A percentile compares a stretch with the other conserved stretches of the same genome.
Evolutionary conservation across 345 rosid species (phyloP).

Genomic region (Erucastrum elatum): DNA sequence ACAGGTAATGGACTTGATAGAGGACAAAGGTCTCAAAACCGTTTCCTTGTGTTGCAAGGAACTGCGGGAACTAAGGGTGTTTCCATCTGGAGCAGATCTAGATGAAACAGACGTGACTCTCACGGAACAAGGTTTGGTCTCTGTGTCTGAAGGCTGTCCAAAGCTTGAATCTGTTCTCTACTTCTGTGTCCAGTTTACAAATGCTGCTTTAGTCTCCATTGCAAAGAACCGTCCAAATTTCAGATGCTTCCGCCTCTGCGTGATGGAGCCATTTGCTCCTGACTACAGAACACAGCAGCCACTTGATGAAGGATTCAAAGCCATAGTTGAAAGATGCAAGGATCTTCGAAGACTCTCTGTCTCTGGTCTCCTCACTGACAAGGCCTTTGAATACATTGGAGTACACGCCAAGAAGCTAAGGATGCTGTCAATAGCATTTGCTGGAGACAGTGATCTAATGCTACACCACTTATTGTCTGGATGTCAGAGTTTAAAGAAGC

Average conservation of each 20-base stretch:
- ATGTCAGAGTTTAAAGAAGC: not conserved
- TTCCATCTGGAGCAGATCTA: not conserved
- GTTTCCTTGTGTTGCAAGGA: not conserved
- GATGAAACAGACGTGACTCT: not conserved
- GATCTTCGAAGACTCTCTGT: not conserved
- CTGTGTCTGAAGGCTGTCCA: not conserved
- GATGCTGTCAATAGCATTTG: not conserved
- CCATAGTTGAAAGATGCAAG: not conserved
- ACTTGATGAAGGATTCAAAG: not conserved
- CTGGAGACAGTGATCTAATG: not conserved
- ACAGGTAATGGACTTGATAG: not conserved
- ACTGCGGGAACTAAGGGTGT: not conserved
- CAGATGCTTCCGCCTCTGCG: not conserved
- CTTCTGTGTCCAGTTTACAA: not conserved
- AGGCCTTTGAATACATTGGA: not conserved
- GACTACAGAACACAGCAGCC: constrained; percentile 3
- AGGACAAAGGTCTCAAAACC: not conserved
- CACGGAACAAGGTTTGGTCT: not conserved
- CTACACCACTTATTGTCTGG: not conserved
- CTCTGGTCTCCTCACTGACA: not conserved
- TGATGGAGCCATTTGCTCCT: not conserved
- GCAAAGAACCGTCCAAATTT: not conserved
- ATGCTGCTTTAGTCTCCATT: not conserved
- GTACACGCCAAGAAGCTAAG: not conserved
- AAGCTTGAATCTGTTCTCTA: not conserved